Evolutionary conservation across 2,329 filamentous ascomycete species (phyloP), one percentile per base, ranked within the genome.

Genomic region (Penicillium brevicompactum): DNA sequence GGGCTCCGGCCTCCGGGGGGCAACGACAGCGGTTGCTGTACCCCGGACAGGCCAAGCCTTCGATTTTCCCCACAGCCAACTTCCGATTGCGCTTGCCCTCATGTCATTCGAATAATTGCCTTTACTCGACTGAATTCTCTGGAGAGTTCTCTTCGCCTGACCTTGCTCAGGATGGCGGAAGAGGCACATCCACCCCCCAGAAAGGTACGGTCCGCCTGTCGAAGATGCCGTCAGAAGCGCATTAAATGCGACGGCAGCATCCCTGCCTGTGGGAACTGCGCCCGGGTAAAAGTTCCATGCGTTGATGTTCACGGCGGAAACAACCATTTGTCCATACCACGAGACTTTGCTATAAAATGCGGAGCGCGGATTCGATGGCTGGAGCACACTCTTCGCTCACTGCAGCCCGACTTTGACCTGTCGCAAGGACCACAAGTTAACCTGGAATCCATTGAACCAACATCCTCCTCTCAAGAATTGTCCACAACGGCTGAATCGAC

Each of bases 171-270:
- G 10, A 42, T 32, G 37, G 30, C 27, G 24, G 48, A 30, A 43
- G 46, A 37, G 41, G 34, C 32, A 16, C 48, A 38, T 4, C 46
- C 31, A 3, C 50, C 61, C 11, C 60, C 67, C 1, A 72, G 72
- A 49, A 76, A 76, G 44, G 72, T 76, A 42, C 72, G 73, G 3
- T 59, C 75, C 27, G 74, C 74, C 4, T 76, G 74, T 54, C 67
- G 66, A 18, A 67, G 74, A 47, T 76, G 74, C 57, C 67, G 74
- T 32, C 57, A 60, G 3, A 69, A 74, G 43, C 69, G 72, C 30
- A 69, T 76, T 38, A 76, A 76, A 71, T 75, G 73, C 41, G 74
- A 76, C 59, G 73, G 74, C 5, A 62, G 71, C 45, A 64, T 71
- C 22, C 73, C 74, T 11, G 72, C 72, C 0, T 76, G 73, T 52